These are phyloP conservation scores for Scedosporium boydii DNA, from an alignment of 2,329 filamentous ascomycete genomes.

Conservation along the genomic window DNA sequence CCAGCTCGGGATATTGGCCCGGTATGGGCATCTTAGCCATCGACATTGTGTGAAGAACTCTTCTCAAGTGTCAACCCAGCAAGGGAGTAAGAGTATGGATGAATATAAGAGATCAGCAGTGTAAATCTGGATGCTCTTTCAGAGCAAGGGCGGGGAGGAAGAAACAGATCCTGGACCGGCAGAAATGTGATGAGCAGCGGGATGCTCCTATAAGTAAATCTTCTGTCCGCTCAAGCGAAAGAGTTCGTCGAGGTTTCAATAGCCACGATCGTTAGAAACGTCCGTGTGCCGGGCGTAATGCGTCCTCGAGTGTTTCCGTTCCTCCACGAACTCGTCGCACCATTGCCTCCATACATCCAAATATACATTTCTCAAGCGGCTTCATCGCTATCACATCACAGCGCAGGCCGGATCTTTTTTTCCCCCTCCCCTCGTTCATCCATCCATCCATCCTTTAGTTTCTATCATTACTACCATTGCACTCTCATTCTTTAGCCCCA, in stretches of 20 bases:
- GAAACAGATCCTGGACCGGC: background rate
- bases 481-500: background rate
- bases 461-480: too few species aligned
- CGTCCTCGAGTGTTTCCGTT: background rate
- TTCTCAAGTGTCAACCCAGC: too few species aligned
- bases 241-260: background rate
- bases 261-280: background rate
- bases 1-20: conserved; percentile 14
- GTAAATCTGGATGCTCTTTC: background rate
- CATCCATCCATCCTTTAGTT: too few species aligned
- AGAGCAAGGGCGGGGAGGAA: background rate
- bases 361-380: background rate
- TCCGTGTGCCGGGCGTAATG: background rate
- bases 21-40: conserved; percentile 2
- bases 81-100: background rate
- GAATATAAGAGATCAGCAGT: background rate
- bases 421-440: too few species aligned
- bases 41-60: background rate
- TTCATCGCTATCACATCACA: too few species aligned
- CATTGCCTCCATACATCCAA: background rate
- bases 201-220: background rate
- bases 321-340: background rate
- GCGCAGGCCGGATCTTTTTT: too few species aligned
- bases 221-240: background rate
- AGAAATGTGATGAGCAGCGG: background rate